Base-by-base conservation (phyloP, 2,329 filamentous ascomycete genomes). In the Pseudogymnoascus verrucosus region DNA sequence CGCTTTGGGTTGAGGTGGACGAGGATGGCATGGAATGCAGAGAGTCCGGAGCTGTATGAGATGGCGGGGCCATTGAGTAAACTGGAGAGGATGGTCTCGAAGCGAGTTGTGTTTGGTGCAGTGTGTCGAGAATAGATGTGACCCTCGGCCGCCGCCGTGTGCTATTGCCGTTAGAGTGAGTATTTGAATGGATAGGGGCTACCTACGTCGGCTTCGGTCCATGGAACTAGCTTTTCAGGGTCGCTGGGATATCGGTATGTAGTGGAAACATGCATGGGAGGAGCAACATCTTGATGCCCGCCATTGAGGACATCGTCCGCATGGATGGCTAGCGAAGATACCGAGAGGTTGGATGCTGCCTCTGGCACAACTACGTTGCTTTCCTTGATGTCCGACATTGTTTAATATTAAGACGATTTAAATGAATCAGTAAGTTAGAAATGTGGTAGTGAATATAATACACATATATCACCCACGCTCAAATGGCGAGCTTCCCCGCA, bases 211-310 rank as follows among this genome's bases (percentile, higher is more conserved):
- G 76, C 69, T 65, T 89, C 84, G 14, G 74, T 72, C 78, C 78
- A 80, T 23, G 73, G 65, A 73, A 66, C 76, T 54, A 96, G 82
- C 28, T 85, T 74, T 5, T 86, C 82, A 1, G 91, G 90, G 73
- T 96, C 82, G 62, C 80, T 76, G 28, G 82, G 79, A 75, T 97
- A 98, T 69, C 91, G 87, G 76, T 91, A 98, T 14, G 91, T 98
- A 11, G 93, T 97, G 66, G 91, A 92, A 67, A 96, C 86, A 74
- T 98, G 93, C 72, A 98, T 81, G 3, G 93, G 86, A 65, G 95
- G 93, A 11, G 93, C 92, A 63, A 98, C 89, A 73, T 95, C 91
- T 61, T 86, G 81, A 21, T 57, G 26, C 69, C 89, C 84, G 36
- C 81, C 77, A 75, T 91, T 90, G 70, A 95, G 82, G 70, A 80